Conservation (phyloP, 2,329 filamentous ascomycete genomes). For the Trichoderma brevicompactum region DNA sequence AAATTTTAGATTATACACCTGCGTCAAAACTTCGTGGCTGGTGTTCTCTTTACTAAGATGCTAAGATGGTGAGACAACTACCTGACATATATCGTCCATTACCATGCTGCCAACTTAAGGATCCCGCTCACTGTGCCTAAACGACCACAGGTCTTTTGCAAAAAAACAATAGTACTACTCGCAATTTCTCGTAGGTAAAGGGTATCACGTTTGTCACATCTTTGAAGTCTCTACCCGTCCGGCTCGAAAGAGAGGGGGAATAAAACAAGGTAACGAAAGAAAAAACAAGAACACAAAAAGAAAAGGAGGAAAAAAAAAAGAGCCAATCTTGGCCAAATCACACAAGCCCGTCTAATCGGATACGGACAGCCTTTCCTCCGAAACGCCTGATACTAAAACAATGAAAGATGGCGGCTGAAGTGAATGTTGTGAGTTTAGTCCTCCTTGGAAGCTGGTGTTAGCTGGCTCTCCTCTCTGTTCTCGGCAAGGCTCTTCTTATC, state of each 20-base stretch:
- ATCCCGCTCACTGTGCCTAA: constrained; percentile 8
- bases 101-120: not conserved
- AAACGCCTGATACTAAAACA: constrained; percentile 23
- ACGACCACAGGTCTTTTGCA: constrained; percentile 2
- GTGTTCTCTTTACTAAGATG: not conserved
- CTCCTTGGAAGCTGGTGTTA: constrained; percentile 30
- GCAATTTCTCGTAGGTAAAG: constrained; percentile 30
- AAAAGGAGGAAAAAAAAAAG: not conserved
- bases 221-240: constrained; percentile 31
- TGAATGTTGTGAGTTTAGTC: constrained; percentile 24
- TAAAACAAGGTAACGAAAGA: not conserved
- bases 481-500: constrained; percentile 43
- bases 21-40: not conserved
- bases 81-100: not conserved
- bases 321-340: constrained; percentile 1
- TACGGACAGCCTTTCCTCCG: constrained; percentile 1
- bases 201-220: constrained; percentile 39
- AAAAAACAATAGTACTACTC: constrained; percentile 19
- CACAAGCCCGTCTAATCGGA: constrained; percentile 21
- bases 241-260: not conserved
- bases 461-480: constrained; percentile 37
- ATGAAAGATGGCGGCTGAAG: constrained; percentile 13
- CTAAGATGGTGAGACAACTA: constrained; percentile 7
- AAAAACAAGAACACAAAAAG: not conserved
- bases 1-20: constrained; percentile 1